A percentile compares a stretch with the other conserved stretches of the same genome.
These are phyloP conservation scores for Elsinoe australis DNA, from an alignment of 2,329 filamentous ascomycete species.

Conservation along the genomic window DNA sequence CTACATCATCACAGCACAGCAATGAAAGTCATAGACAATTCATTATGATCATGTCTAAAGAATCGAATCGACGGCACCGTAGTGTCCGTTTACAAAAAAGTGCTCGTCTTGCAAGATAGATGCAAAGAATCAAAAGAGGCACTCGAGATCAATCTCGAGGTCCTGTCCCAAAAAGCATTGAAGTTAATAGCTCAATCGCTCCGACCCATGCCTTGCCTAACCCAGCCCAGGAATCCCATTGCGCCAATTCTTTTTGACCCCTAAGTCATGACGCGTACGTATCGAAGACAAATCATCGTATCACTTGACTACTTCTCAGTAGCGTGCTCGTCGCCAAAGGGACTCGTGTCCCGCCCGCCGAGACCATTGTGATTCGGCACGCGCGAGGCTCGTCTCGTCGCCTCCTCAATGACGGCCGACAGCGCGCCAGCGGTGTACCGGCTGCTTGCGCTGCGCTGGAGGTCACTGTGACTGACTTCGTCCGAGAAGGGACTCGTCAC, in stretches of 20 bases:
- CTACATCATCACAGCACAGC: neutral
- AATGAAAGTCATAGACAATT: neutral
- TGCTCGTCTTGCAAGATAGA: neutral
- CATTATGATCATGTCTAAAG: neutral
- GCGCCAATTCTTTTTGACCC: neutral
- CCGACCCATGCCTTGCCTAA: too few species aligned
- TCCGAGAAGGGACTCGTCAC: conserved; percentile 22
- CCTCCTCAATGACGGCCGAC: conserved; percentile 42
- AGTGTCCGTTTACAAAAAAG: neutral
- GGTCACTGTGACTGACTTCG: neutral
- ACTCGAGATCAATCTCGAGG: neutral
- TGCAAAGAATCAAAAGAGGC: neutral
- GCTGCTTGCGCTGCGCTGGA: conserved; percentile 14
- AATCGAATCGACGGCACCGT: neutral
- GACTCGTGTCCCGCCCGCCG: conserved; percentile 27
- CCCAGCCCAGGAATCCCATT: neutral
- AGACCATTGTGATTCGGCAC: conserved; percentile 26
- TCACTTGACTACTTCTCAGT: conserved; percentile 4
- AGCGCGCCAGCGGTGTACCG: conserved; percentile 21
- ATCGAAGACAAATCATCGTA: neutral
- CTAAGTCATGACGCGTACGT: neutral
- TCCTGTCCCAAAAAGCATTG: too few species aligned
- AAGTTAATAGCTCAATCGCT: too few species aligned
- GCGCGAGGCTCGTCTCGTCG: conserved; percentile 34
- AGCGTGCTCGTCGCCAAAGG: conserved; percentile 29